Percentiles rank a stretch among this genome's conserved stretches.
These are phyloP conservation scores for Hermanozyma aechmeae DNA, from an alignment of 805 yeast genomes.

Conservation along the genomic window DNA sequence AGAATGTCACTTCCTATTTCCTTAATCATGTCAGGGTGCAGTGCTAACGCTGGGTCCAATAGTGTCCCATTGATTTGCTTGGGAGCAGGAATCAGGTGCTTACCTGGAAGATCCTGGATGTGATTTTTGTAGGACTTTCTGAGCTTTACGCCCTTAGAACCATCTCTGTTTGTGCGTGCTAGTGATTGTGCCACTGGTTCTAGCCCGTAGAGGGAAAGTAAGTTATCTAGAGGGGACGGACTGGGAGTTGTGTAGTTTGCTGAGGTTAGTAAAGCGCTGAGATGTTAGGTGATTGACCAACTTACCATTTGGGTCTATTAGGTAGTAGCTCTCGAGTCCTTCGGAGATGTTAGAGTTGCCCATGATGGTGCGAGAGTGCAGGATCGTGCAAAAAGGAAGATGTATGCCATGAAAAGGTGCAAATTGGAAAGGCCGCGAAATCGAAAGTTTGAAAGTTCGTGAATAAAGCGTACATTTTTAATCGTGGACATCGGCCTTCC, in stretches of 20 bases:
- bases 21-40: conserved; percentile 37
- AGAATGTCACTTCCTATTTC: conserved; percentile 43
- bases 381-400: too few species aligned
- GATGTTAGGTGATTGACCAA: neutral
- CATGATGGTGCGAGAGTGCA: too few species aligned
- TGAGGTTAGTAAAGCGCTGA: conserved; percentile 10
- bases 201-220: conserved; percentile 61
- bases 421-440: too few species aligned
- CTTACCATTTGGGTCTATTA: conserved; percentile 12
- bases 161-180: conserved; percentile 81
- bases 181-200: conserved; percentile 64
- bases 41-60: conserved; percentile 27
- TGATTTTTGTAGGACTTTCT: conserved; percentile 94
- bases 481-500: too few species aligned
- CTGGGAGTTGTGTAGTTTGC: conserved; percentile 32
- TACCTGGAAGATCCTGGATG: conserved; percentile 77
- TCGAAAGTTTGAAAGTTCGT: too few species aligned
- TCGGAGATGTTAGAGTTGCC: too few species aligned
- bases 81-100: conserved; percentile 51
- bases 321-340: conserved; percentile 9
- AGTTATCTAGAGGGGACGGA: conserved; percentile 69
- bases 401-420: too few species aligned
- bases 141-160: conserved; percentile 84
- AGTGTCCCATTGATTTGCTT: conserved; percentile 27
- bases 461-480: too few species aligned